Base-by-base conservation (phyloP, 2,329 filamentous ascomycete species). In the Magnaporthales sp. region DNA sequence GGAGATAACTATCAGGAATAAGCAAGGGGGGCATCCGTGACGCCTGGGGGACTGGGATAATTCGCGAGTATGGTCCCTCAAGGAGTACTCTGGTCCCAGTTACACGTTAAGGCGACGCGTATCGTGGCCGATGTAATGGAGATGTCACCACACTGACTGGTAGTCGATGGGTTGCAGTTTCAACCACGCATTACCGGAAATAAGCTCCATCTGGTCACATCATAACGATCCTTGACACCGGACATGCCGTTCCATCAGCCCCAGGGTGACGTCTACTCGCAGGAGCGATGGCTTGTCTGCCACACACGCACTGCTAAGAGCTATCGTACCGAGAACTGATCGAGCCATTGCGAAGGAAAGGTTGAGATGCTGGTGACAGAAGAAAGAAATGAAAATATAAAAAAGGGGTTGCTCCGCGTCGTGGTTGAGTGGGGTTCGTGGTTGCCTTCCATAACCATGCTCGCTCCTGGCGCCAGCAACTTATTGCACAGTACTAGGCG, bases 261-360 rank as follows among this genome's bases (percentile, higher is more conserved):
- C 22, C 60, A 58, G 24, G 32, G 24, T 11, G 24, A 10, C 7
- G 54, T 22, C 22, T n/a, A 58, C 8, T 58, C 11, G 54, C 54
- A 26, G 24, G 1, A 26, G 54, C 24, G n/a, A 58, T 58, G 54
- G 22, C 54, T 26, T 26, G 22, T 7, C 11, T 2, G 26, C 51
- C 30, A n/a, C 38, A 61, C 27, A 58, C 29, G n/a, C 26, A 11
- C 58, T 32, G 64, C 30, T 26, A 30, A 65, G 46, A 58, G 30
- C 64, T 38, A 30, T 31, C 26, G 22, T 61, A 15, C 51, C 64
- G 22, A 65, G 29, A 61, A 73, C 77, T 79, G 73, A 77, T 76
- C 68, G 77, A 76, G 71, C 77, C 77, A 73, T 74, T 70, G 67
- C 71, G 63, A 67, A 46, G 62, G 38, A 69, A 69, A 67, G 67